Evolutionary conservation across 805 yeast genomes (phyloP), one percentile per base, ranked within the genome.

Genomic region (Saccharomycopsis sp.): DNA sequence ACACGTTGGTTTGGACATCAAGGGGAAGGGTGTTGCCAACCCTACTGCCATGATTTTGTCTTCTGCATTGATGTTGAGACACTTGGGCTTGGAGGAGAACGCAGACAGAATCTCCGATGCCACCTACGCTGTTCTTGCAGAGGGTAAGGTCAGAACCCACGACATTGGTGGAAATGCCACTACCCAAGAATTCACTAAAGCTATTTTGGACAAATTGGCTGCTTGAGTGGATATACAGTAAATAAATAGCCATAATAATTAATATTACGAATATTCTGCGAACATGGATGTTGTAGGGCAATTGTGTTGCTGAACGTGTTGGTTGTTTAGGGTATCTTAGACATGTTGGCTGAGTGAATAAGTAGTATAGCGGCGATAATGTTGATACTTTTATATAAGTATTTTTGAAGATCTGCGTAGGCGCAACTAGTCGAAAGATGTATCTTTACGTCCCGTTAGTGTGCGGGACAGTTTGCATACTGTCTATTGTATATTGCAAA

Each of bases 11-110:
- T 81, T 92, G 68, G 97, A 92, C 75, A 89, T 94, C 73, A 81
- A 89, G 80, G 97, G 96, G 71, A 83, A 89, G 76, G 88, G 90
- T 80, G 81, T 89, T 64, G 98, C 98, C 64, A 92, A 92, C 84
- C 99, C 99, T 73, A 89, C 97, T 62, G 98, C 97, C 66, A 87
- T 92, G 92, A 87, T 92, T 68, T 80, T 94, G 69, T 89, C 97
- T 60, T 82, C 97, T 51, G 77, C 91, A 63, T 84, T 92, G 87
- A 75, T 92, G 85, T 83, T 92, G 78, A 89, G 97, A 79, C 99
- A 92, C 76, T 82, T 92, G 71, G 97, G 97, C 64, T 80, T 92
- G 67, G 89, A 86, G 69, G 78, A 79, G 53, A 79, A 84, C 64
- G 97, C 97, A 66, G 89, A 88, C 76, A 87, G 83, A 71, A 90